Base-by-base conservation (phyloP, 2,329 filamentous ascomycete species). In the Clonostachys sp. region DNA sequence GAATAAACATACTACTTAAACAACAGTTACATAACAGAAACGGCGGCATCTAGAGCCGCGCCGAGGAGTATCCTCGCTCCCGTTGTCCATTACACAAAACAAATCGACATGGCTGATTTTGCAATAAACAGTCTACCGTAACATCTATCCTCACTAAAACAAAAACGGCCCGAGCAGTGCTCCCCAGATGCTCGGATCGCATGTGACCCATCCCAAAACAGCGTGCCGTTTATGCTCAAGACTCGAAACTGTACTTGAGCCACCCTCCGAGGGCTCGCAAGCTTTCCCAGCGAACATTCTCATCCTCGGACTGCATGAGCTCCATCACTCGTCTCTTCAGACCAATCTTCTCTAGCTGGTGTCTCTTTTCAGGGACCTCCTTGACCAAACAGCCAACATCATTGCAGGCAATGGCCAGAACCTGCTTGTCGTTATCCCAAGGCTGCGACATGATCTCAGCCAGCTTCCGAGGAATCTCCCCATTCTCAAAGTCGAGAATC, bases 241-340 rank as follows among this genome's bases (percentile, higher is more conserved):
- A 57, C 55, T 83, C 79, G 56, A 83, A 82, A 65, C 77, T 83
- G 58, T 83, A 83, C 72, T 82, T 81, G 59, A 83, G 65, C 80
- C 80, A 83, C 16, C 78, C 77, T 17, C 79, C 80, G 39, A 96
- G 82, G 14, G 91, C 91, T 59, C 87, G 83, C 70, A 96, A 71
- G 67, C 89, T 94, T 74, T 96, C 91, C 90, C 91, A 96, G 61
- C 91, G 78, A 42, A 96, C 89, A 50, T 83, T 85, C 72, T 96
- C 91, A 59, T 96, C 90, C 49, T 83, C 78, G 61, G 95, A 89
- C 59, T 83, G 84, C 91, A 96, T 96, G 60, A 96, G 75, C 70
- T 91, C 88, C 91, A 96, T 95, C 51, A 96, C 86, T 55, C 89
- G 79, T 16, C 81, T 81, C 79, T 96, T 96, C 53, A 96, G 68